A percentile compares a stretch with the other conserved stretches of the same genome.
phyloP scores from a whole-genome alignment of 768 basidiomycete species.

The Sistotremastrum suecicum region DNA sequence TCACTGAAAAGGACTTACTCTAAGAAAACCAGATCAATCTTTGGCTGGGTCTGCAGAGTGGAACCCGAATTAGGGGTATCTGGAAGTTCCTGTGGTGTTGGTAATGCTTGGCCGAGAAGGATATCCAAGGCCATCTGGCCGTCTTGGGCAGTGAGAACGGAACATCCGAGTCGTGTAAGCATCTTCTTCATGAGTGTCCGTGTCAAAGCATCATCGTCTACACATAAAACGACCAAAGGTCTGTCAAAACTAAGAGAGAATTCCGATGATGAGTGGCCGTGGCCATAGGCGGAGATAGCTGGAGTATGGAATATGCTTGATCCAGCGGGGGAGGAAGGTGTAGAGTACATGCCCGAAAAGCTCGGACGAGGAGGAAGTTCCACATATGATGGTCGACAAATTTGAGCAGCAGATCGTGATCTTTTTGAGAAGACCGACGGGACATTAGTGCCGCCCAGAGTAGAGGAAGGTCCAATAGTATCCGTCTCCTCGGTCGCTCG shows the following conservation, averaged over 20 bases:
- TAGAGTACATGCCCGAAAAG: slow-evolving; percentile 5
- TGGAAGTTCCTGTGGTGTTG: too few species aligned
- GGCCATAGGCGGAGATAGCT: slow-evolving; percentile 1
- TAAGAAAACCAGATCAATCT: too few species aligned
- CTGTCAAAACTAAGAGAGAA: slow-evolving; percentile 22
- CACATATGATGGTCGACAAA: slow-evolving; percentile 5
- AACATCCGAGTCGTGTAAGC: slow-evolving; percentile 64
- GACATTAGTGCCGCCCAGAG: too few species aligned
- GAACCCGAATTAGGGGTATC: too few species aligned
- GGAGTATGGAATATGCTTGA: not conserved
- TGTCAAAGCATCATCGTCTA: slow-evolving; percentile 74
- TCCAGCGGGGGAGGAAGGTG: slow-evolving; percentile 2
- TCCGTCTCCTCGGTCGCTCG: too few species aligned
- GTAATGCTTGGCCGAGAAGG: slow-evolving; percentile 31
- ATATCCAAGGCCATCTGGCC: slow-evolving; percentile 65
- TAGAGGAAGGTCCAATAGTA: too few species aligned
- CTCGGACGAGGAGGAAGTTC: slow-evolving; percentile 11
- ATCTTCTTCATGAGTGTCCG: slow-evolving; percentile 70
- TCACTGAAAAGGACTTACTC: too few species aligned
- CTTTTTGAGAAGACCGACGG: too few species aligned
- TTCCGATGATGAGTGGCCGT: slow-evolving; percentile 1
- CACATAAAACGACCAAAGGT: slow-evolving; percentile 56
- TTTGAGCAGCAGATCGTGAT: not conserved
- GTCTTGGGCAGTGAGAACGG: slow-evolving; percentile 72
- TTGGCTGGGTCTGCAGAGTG: too few species aligned